Conservation (phyloP, 148 eudicot genomes). For the Rhododendron molle region DNA sequence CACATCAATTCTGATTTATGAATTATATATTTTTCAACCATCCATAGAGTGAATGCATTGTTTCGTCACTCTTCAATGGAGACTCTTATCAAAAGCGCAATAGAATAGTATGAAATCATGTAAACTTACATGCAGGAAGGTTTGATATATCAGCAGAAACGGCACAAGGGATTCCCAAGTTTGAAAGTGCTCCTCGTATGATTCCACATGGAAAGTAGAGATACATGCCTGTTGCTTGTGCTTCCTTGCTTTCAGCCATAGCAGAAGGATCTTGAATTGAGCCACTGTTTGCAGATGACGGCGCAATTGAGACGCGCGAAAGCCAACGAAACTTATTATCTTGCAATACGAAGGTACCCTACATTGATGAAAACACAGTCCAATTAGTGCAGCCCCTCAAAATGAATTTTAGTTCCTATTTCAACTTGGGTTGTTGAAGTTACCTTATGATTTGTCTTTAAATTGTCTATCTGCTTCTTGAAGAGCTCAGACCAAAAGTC, state of each 20-base stretch:
- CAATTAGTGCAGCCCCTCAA: conserved; percentile 1
- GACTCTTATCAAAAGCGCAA: not conserved
- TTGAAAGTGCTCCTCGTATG: conserved; percentile 93
- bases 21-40: not conserved
- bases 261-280: conserved; percentile 55
- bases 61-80: not conserved
- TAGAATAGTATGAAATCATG: not conserved
- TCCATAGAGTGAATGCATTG: not conserved
- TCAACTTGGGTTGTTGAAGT: conserved; percentile 17
- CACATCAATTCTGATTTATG: not conserved
- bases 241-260: conserved; percentile 65
- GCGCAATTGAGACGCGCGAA: conserved; percentile 62
- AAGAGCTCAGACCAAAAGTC: conserved; percentile 97
- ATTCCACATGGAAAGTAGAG: conserved; percentile 99
- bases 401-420: not conserved
- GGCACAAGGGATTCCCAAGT: conserved; percentile 96
- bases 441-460: conserved; percentile 95
- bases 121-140: conserved; percentile 88
- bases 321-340: conserved; percentile 93
- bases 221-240: conserved; percentile 90
- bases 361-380: conserved; percentile 14
- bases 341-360: conserved; percentile 99
- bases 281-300: conserved; percentile 41
- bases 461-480: conserved; percentile 96
- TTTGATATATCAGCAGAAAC: conserved; percentile 99